Evolutionary conservation across 2,329 filamentous ascomycete species (phyloP).

Genomic region (Pseudonectria buxi): DNA sequence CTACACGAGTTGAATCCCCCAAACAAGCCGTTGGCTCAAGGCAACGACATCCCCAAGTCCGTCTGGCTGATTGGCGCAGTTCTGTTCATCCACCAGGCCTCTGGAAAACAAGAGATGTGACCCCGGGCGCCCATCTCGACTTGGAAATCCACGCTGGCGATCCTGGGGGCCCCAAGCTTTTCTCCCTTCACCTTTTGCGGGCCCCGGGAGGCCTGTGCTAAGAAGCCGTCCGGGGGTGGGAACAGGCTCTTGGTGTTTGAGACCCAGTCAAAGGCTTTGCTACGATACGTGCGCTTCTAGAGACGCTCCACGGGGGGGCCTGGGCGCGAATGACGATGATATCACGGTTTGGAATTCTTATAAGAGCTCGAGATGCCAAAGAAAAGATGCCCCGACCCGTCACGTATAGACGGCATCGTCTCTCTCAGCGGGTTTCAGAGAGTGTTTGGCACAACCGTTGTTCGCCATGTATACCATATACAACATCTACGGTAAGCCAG

Average conservation of each 20-base stretch:
- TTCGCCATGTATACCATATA: conserved; percentile 29
- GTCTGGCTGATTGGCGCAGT: too few relatives aligned
- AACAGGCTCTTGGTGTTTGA: conserved; percentile 13
- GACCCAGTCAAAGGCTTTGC: conserved; percentile 12
- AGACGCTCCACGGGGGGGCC: conserved; percentile 10
- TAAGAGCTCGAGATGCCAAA: conserved; percentile 8
- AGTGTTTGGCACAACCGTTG: neutral
- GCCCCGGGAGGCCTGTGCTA: conserved; percentile 1
- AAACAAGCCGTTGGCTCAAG: too few relatives aligned
- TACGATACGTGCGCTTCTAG: conserved; percentile 23
- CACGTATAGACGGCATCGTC: conserved; percentile 1
- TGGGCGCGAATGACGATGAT: conserved; percentile 2
- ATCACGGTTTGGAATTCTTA: conserved; percentile 7
- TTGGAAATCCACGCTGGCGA: conserved; percentile 8
- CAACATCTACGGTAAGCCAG: conserved; percentile 29
- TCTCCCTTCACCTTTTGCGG: conserved; percentile 6
- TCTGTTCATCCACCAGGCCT: too few relatives aligned
- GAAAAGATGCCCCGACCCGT: neutral
- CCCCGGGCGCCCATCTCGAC: conserved; percentile 5
- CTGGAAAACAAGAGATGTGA: too few relatives aligned
- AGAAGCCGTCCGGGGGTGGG: too few relatives aligned
- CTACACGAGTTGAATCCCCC: too few relatives aligned
- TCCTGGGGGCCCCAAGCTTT: conserved; percentile 16
- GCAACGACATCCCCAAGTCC: too few relatives aligned
- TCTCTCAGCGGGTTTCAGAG: neutral